Evolutionary conservation across 108 stramenopile species (phyloP), one percentile per base, ranked within the genome.

Genomic region (Epithemia pelagica): DNA sequence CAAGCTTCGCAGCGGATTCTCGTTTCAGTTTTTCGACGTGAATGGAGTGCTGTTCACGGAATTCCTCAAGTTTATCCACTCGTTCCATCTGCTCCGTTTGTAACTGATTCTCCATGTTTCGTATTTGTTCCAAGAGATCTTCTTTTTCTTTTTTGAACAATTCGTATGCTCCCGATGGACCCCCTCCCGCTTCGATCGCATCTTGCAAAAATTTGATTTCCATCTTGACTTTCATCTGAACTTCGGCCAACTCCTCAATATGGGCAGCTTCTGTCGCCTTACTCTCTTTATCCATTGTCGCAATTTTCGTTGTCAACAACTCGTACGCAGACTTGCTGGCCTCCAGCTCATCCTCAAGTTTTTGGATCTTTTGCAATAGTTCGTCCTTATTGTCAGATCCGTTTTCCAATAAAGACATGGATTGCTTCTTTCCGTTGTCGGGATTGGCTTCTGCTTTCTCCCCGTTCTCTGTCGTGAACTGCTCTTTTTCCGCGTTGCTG

Each of bases 331-430:
- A 59, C 22, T 57, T 60, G n/a, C 74, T 75, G 20, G 64, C 51
- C 32, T 81, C 66, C 2, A 70, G 15, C 29, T 74, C 59, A 29
- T 71, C 68, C 52, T 77, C 46, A 22, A 74, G 53, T 33, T 54
- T 54, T 21, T 58, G 70, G n/a, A 79, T 62, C 31, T 67, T 54
- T 18, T 69, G 52, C 28, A 65, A 10, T 28, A 74, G 54, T 26
- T 58, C 78, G 3, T 55, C 56, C 24, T 74, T 66, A 10, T 59
- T 64, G 21, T 20, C 28, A 18, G 65, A 59, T 0, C 37, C 59
- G 3, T 28, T 59, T 46, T 46, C 33, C 5, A 28, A 62, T 10
- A 69, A 7, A n/a, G 67, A 24, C 52, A 52, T 23, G 2, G 24
- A 30, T 1, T 61, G 59, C 33, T 66, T 27, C 15, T 33, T 28